Conservation (phyloP, 345 rosid genomes). For the Salix caprea region DNA sequence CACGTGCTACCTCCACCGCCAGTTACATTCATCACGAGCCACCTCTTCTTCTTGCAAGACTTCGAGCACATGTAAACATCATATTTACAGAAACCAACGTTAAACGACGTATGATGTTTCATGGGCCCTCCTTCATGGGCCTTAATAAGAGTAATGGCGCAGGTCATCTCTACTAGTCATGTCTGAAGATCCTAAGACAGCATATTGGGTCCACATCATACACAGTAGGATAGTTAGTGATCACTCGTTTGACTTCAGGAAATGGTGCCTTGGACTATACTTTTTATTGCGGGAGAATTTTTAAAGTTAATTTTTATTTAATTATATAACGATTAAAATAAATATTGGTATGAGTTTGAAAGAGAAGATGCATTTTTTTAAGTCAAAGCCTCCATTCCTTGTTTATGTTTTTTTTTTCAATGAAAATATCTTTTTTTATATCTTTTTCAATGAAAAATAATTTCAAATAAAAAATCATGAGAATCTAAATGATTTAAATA, state of each 20-base stretch:
- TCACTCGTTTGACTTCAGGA: slow-evolving; percentile 13
- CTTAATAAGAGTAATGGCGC: slow-evolving; percentile 18
- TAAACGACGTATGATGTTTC: too few relatives aligned
- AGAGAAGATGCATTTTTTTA: too few relatives aligned
- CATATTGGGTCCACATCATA: not conserved
- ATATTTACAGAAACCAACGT: not conserved
- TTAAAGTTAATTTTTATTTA: too few relatives aligned
- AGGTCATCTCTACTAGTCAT: not conserved
- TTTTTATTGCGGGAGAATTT: not conserved
- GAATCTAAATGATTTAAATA: too few relatives aligned
- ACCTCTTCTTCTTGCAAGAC: not conserved
- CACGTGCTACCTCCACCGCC: slow-evolving; percentile 34
- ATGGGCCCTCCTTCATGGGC: not conserved
- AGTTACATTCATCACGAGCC: slow-evolving; percentile 19
- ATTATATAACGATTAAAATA: not conserved
- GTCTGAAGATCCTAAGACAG: slow-evolving; percentile 23
- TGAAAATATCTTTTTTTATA: too few relatives aligned
- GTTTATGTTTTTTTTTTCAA: too few relatives aligned
- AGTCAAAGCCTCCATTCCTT: too few relatives aligned
- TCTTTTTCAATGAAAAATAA: too few relatives aligned
- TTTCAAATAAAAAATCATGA: too few relatives aligned
- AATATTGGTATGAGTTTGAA: too few relatives aligned
- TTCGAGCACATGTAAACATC: not conserved
- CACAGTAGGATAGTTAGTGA: slow-evolving; percentile 9
- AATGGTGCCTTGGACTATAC: slow-evolving; percentile 7